These are phyloP conservation scores for Xanthoparmelia taractica DNA, from an alignment of 495 filamentous ascomycete species.

Conservation along the genomic window DNA sequence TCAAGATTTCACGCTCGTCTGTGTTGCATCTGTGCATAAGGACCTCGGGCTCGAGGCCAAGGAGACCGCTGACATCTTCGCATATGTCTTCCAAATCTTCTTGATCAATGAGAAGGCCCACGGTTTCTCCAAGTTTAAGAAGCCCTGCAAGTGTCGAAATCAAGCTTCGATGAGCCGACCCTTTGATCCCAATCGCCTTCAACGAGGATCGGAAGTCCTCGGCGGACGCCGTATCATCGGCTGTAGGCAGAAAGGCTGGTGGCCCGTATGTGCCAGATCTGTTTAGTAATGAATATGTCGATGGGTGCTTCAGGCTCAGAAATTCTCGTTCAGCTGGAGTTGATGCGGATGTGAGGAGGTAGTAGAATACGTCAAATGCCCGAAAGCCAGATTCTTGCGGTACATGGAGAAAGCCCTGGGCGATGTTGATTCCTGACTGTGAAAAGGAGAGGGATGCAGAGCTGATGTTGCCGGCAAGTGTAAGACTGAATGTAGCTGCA, in stretches of 20 bases:
- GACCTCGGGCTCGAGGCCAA: slow-evolving; percentile 81
- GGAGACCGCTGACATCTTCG: slow-evolving; percentile 78
- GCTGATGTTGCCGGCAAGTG: slow-evolving; percentile 68
- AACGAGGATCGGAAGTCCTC: slow-evolving; percentile 83
- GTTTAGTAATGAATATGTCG: slow-evolving; percentile 68
- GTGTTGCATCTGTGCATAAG: slow-evolving; percentile 71
- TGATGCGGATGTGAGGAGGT: slow-evolving; percentile 80
- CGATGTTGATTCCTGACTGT: slow-evolving; percentile 79
- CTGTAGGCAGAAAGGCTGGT: slow-evolving; percentile 83
- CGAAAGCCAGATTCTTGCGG: slow-evolving; percentile 73
- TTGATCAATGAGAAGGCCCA: slow-evolving; percentile 76
- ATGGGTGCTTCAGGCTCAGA: slow-evolving; percentile 72
- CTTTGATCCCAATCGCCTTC: slow-evolving; percentile 87
- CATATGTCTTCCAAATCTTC: slow-evolving; percentile 80
- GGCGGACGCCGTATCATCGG: slow-evolving; percentile 85
- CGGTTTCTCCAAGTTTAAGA: slow-evolving; percentile 82
- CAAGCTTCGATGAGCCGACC: slow-evolving; percentile 66
- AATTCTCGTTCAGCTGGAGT: slow-evolving; percentile 88
- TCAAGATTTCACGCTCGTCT: slow-evolving; percentile 70
- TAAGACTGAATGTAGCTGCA: slow-evolving; percentile 71
- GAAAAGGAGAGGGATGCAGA: slow-evolving; percentile 71
- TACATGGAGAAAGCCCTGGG: slow-evolving; percentile 71
- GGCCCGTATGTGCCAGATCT: slow-evolving; percentile 80
- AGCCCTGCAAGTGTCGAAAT: slow-evolving; percentile 79
- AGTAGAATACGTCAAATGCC: slow-evolving; percentile 99